phyloP scores from a whole-genome alignment of 441 rosid genomes.

The Gossypium gossypioides region DNA sequence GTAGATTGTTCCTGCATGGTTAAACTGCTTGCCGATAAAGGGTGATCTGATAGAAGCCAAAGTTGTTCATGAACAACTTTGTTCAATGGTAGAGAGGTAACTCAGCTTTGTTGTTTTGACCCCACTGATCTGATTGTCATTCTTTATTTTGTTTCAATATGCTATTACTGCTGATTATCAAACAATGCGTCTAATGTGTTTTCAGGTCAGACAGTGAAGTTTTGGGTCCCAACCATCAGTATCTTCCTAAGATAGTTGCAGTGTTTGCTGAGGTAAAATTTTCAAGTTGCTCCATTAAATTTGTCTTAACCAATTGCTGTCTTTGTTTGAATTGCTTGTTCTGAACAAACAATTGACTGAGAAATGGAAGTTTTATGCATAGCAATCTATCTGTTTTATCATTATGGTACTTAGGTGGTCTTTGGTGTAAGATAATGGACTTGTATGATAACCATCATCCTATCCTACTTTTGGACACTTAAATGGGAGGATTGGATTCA shows the following conservation, averaged over 20 bases:
- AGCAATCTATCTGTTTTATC: neutral
- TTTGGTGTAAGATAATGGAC: neutral
- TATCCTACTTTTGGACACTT: neutral
- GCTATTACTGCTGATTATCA: neutral
- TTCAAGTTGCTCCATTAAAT: neutral
- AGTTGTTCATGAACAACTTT: constrained; percentile 91
- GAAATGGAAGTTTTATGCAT: neutral
- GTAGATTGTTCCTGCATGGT: constrained; percentile 96
- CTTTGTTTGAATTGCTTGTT: neutral
- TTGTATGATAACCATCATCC: neutral
- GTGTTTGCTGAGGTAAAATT: constrained; percentile 82
- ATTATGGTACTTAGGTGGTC: neutral
- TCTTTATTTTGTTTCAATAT: neutral
- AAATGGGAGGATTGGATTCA: neutral
- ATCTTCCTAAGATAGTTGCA: constrained; percentile 74
- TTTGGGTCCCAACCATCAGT: constrained; percentile 79
- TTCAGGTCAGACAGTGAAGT: constrained; percentile 79
- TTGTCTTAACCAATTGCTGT: neutral
- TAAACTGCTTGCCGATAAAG: constrained; percentile 84
- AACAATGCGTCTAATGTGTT: constrained; percentile 8
- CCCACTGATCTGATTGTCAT: neutral
- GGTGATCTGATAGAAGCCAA: constrained; percentile 97
- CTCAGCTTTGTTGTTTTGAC: neutral
- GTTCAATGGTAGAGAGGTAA: constrained; percentile 93
- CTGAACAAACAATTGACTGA: neutral